Evolutionary conservation across 2,329 filamentous ascomycete species (phyloP), one percentile per base, ranked within the genome.

Genomic region (Botrytis aclada): DNA sequence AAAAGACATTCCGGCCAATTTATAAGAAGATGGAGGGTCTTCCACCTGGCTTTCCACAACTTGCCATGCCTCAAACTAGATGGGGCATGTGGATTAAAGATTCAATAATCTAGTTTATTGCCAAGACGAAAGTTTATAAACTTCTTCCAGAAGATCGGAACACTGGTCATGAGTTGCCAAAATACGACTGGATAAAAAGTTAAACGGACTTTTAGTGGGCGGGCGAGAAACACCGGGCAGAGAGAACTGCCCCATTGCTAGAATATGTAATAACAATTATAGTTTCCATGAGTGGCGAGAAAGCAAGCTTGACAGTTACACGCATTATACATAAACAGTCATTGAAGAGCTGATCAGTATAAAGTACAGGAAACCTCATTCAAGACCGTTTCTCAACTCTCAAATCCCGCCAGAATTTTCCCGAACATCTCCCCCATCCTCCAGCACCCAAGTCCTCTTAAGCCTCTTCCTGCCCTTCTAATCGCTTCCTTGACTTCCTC

Each of bases 31-130:
- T 81, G 75, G 80, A 81, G 63, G 80, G 80, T 64, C 77, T 69
- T 67, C 72, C 74, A 47, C 79, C 81, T 1, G 71, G 82, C 0
- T 69, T 85, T 3, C 79, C 79, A 10, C 74, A 74, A 1, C 72
- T 86, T 39, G 51, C 86, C 34, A 83, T 81, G 12, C 85, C 85
- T n/a, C 83, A 85, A 77, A 84, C 83, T 12, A 78, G 77, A 10
- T 84, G 82, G 83, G 84, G 83, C 0, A 78, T 86, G 29, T 83
- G 83, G 83, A 3, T 86, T 37, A 79, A 85, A 39, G 85, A 87
- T 65, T 73, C 73, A 1, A 73, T 84, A 0, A 83, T 87, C 69
- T 78, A 79, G 6, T 78, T 85, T 9, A 73, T 86, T 22, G 16
- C 39, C 29, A 66, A 60, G 62, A 79, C 77, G 25, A 80, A 81